phyloP scores from a whole-genome alignment of 345 rosid genomes.

The Hevea brasiliensis region DNA sequence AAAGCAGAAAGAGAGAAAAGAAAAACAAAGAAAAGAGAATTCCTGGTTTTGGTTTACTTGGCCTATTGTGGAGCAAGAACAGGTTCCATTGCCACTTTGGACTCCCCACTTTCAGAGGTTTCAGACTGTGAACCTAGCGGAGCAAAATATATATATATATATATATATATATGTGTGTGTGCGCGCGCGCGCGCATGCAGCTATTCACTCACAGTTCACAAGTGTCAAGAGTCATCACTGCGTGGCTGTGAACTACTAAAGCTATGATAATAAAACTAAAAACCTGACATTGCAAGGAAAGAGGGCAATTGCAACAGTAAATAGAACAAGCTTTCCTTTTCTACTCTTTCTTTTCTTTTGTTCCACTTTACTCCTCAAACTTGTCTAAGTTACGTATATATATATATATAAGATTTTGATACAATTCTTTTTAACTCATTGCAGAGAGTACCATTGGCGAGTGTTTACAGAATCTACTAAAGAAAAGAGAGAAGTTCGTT shows the following conservation, averaged over 20 bases:
- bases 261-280: background rate
- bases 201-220: slow-evolving; percentile 30
- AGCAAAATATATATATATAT: background rate
- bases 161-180: background rate
- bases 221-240: slow-evolving; percentile 38
- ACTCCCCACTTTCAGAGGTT: background rate
- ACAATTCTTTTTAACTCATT: no score
- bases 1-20: background rate
- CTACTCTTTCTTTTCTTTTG: no score
- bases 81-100: background rate
- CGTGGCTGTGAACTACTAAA: slow-evolving; percentile 46
- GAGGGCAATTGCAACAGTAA: slow-evolving; percentile 6
- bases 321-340: background rate
- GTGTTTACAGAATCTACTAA: no score
- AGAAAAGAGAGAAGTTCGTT: no score
- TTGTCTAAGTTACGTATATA: no score
- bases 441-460: no score
- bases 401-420: no score
- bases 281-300: slow-evolving; percentile 18
- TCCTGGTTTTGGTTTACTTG: background rate
- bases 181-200: no score
- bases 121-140: background rate
- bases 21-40: background rate
- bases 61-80: slow-evolving; percentile 7
- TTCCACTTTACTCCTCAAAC: background rate